Conservation (phyloP, 2,329 filamentous ascomycete species). For the Dactylellina leptospora region DNA sequence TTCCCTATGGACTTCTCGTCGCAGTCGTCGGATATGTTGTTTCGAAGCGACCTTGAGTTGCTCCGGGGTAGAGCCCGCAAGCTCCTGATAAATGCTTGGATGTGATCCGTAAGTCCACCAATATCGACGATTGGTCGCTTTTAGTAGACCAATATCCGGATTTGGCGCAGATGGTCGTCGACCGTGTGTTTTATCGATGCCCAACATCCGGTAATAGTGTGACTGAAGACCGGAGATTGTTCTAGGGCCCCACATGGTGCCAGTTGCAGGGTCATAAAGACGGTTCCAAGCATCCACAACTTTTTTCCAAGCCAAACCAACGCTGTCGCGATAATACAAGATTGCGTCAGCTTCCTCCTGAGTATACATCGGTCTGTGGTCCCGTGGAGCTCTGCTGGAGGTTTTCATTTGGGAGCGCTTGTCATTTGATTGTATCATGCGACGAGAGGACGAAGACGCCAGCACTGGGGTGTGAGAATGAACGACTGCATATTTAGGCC, state of each 20-base stretch:
- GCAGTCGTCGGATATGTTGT: slow-evolving; percentile 27
- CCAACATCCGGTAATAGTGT: slow-evolving; percentile 49
- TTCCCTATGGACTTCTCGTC: slow-evolving; percentile 32
- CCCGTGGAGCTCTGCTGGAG: slow-evolving; percentile 24
- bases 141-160: slow-evolving; percentile 44
- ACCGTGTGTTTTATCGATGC: slow-evolving; percentile 38
- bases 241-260: slow-evolving; percentile 42
- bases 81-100: slow-evolving; percentile 7
- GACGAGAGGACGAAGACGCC: no score
- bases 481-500: no score
- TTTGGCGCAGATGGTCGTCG: slow-evolving; percentile 45
- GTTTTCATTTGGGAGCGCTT: no score
- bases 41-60: slow-evolving; percentile 29
- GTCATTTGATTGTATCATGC: no score
- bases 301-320: slow-evolving; percentile 47
- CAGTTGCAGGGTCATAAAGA: slow-evolving; percentile 28
- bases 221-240: slow-evolving; percentile 52
- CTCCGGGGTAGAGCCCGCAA: slow-evolving; percentile 16
- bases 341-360: slow-evolving; percentile 51
- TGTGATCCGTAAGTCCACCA: slow-evolving; percentile 44
- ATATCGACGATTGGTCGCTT: slow-evolving; percentile 44
- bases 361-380: slow-evolving; percentile 47
- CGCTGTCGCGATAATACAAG: slow-evolving; percentile 43
- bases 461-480: no score
- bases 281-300: slow-evolving; percentile 43